Evolutionary conservation across 208 protist genomes (phyloP).

Genomic region (Leptomonas pyrrhocoris): DNA sequence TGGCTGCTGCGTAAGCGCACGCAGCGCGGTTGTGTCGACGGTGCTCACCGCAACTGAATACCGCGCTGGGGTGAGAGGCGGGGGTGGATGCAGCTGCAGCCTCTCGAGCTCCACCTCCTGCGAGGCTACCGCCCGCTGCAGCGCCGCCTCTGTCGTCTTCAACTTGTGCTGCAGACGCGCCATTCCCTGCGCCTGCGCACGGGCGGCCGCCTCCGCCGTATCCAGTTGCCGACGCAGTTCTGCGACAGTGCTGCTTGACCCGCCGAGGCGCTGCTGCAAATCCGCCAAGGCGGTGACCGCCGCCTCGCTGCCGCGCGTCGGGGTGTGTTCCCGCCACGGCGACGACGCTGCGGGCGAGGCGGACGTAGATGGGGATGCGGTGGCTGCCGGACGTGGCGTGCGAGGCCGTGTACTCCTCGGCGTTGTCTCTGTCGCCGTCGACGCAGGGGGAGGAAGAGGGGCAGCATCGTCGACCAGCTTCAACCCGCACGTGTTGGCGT

Average conservation of each 20-base stretch:
- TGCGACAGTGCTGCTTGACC: slow-evolving; percentile 22
- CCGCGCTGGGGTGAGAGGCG: slow-evolving; percentile 8
- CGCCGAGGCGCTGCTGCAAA: slow-evolving; percentile 50
- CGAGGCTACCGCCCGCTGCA: slow-evolving; percentile 1
- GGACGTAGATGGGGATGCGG: no score
- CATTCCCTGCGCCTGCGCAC: slow-evolving; percentile 9
- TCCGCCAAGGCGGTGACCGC: slow-evolving; percentile 66
- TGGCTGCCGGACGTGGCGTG: background rate
- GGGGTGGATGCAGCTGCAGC: slow-evolving; percentile 13
- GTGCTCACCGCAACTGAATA: slow-evolving; percentile 4
- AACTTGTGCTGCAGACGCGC: slow-evolving; percentile 19
- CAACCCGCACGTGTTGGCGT: background rate
- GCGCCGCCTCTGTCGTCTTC: slow-evolving; percentile 3
- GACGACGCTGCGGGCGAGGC: background rate
- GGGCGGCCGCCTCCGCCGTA: slow-evolving; percentile 8
- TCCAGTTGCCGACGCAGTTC: slow-evolving; percentile 28
- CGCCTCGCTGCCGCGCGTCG: slow-evolving; percentile 36
- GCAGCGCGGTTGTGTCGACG: background rate
- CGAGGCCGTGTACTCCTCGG: background rate
- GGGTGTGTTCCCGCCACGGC: slow-evolving; percentile 14
- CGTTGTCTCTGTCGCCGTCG: background rate
- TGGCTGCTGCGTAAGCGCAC: background rate
- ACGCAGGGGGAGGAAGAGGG: no score
- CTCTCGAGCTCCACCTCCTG: slow-evolving; percentile 15
- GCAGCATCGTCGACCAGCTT: no score